phyloP scores from a whole-genome alignment of 169 alveolate species.

The Cryptosporidium sp. region DNA sequence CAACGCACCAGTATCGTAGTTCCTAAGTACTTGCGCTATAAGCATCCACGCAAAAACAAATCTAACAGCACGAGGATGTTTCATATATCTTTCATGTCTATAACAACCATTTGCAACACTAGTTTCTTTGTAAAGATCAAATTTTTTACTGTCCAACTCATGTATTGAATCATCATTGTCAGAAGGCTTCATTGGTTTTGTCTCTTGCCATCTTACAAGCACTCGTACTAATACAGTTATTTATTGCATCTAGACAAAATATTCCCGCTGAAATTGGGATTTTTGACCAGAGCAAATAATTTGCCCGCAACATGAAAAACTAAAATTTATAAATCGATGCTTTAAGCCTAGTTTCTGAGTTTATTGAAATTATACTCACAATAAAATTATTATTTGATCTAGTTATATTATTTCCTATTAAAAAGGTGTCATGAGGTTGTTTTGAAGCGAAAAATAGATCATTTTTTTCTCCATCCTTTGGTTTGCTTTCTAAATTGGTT shows the following conservation, averaged over 20 bases:
- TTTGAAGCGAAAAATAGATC: background rate
- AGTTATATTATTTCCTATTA: background rate
- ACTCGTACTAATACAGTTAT: background rate
- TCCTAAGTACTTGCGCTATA: slow-evolving; percentile 57
- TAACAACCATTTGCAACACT: background rate
- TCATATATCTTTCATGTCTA: slow-evolving; percentile 29
- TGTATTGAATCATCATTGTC: slow-evolving; percentile 23
- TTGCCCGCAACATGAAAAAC: slow-evolving; percentile 1
- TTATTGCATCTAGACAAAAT: background rate
- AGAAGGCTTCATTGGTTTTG: slow-evolving; percentile 25
- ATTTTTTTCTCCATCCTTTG: background rate
- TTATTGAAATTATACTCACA: slow-evolving; percentile 37
- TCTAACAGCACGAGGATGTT: slow-evolving; percentile 70
- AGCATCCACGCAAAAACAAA: slow-evolving; percentile 72
- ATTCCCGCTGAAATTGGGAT: slow-evolving; percentile 28
- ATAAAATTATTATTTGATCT: background rate
- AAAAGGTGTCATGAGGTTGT: slow-evolving; percentile 25
- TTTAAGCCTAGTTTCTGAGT: slow-evolving; percentile 39
- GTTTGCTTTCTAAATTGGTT: background rate
- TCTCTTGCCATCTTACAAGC: background rate
- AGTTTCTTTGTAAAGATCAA: slow-evolving; percentile 9
- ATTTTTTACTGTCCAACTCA: background rate
- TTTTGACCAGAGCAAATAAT: background rate
- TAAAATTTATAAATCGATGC: background rate
- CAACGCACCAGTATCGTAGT: slow-evolving; percentile 67